Percentiles rank a stretch among this genome's conserved stretches.
Evolutionary conservation across 805 yeast genomes (phyloP).

Genomic region (Yamadazyma akitaensis): DNA sequence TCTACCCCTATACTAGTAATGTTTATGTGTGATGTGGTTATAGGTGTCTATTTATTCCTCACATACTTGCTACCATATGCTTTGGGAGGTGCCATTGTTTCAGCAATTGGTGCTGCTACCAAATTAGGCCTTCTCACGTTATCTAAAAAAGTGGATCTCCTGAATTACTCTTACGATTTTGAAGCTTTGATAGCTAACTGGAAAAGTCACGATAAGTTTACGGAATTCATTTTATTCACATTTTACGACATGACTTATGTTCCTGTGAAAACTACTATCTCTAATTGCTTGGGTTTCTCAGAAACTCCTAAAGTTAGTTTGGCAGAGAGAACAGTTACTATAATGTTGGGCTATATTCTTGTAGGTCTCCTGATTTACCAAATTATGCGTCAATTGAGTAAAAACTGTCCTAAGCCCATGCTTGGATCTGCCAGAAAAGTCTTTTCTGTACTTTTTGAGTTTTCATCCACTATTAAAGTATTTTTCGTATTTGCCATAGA

Average conservation of each 20-base stretch:
- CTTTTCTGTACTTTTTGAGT: constrained; percentile 52
- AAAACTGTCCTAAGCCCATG: constrained; percentile 39
- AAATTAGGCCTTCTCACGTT: constrained; percentile 2
- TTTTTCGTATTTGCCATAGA: constrained; percentile 73
- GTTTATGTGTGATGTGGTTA: constrained; percentile 28
- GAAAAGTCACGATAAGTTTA: not conserved
- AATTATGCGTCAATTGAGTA: constrained; percentile 27
- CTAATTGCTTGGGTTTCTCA: not conserved
- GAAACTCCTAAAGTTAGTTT: constrained; percentile 25
- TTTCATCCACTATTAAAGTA: constrained; percentile 67
- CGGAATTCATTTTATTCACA: not conserved
- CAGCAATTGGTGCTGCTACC: constrained; percentile 13
- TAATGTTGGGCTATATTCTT: constrained; percentile 32
- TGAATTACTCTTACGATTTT: not conserved
- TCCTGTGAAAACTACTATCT: not conserved
- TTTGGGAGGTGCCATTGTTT: constrained; percentile 30
- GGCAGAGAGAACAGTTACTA: constrained; percentile 34
- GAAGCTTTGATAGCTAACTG: not conserved
- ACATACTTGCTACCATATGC: constrained; percentile 49
- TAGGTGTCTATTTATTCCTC: constrained; percentile 35
- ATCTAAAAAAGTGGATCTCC: not conserved
- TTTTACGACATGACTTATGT: constrained; percentile 1
- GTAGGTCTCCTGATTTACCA: constrained; percentile 22
- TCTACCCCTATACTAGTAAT: constrained; percentile 35
- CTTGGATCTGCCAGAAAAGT: constrained; percentile 48